phyloP scores from a whole-genome alignment of 805 yeast genomes.

The Teunomyces barrocoloradensis region DNA sequence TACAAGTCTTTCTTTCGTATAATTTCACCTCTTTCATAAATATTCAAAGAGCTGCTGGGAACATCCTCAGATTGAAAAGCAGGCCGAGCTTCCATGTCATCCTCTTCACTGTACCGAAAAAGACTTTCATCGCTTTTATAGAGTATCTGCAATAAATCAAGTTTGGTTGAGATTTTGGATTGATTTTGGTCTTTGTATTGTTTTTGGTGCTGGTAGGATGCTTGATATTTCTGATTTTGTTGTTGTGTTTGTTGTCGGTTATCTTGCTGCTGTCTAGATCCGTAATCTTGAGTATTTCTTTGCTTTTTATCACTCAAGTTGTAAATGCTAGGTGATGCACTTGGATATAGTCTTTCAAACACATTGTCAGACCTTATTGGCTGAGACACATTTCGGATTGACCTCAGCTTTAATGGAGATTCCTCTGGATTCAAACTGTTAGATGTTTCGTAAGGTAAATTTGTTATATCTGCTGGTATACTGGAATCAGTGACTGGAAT shows the following conservation, averaged over 20 bases:
- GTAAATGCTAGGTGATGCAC: background rate
- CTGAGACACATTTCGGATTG: slow-evolving; percentile 8
- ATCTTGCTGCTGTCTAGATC: slow-evolving; percentile 8
- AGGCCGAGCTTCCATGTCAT: background rate
- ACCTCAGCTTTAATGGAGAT: slow-evolving; percentile 8
- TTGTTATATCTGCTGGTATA: slow-evolving; percentile 22
- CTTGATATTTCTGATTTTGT: slow-evolving; percentile 5
- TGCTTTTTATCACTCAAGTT: background rate
- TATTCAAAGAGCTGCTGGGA: slow-evolving; percentile 29
- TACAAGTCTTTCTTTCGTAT: slow-evolving; percentile 47
- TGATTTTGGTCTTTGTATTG: background rate
- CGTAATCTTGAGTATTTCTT: background rate
- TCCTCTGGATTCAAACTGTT: background rate
- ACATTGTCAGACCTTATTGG: slow-evolving; percentile 8
- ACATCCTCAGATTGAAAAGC: slow-evolving; percentile 3
- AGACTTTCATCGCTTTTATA: background rate
- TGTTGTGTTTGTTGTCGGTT: slow-evolving; percentile 7
- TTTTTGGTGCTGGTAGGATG: background rate
- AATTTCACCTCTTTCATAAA: slow-evolving; percentile 63
- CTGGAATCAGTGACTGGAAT: background rate
- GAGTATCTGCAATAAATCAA: background rate
- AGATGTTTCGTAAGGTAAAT: slow-evolving; percentile 10
- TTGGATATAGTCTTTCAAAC: slow-evolving; percentile 12
- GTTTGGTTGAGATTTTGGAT: background rate
- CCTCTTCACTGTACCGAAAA: background rate